These are phyloP conservation scores for Vitellaria paradoxa DNA, from an alignment of 179 eudicot genomes.

Conservation along the genomic window DNA sequence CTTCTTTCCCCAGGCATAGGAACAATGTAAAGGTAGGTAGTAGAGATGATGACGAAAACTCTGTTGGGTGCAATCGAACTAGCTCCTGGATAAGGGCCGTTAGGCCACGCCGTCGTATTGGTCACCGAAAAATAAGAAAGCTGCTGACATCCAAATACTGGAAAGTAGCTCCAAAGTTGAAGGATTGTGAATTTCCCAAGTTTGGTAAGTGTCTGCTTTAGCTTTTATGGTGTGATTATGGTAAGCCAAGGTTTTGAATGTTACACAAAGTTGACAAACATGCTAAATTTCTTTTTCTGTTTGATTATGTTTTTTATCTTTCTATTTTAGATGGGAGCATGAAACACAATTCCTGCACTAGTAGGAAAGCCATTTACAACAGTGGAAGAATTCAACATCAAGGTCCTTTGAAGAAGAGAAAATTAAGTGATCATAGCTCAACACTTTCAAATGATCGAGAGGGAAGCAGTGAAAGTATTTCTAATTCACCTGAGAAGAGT, in stretches of 20 bases:
- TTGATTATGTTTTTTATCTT: not conserved
- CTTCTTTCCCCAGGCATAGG: conserved; percentile 42
- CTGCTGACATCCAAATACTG: conserved; percentile 69
- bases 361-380: conserved; percentile 47
- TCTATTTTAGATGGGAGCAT: conserved; percentile 44
- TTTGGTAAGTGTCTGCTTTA: conserved; percentile 45
- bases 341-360: conserved; percentile 36
- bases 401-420: conserved; percentile 70
- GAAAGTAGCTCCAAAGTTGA: conserved; percentile 76
- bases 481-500: conserved; percentile 66
- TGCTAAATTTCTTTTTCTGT: not conserved
- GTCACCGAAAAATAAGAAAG: conserved; percentile 55
- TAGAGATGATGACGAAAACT: conserved; percentile 95
- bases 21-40: conserved; percentile 51
- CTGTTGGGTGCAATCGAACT: conserved; percentile 47
- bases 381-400: conserved; percentile 51
- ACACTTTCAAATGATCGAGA: conserved; percentile 56
- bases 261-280: not conserved
- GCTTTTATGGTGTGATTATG: conserved; percentile 1
- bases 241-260: not conserved
- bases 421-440: conserved; percentile 46
- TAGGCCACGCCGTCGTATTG: conserved; percentile 40
- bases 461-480: conserved; percentile 73
- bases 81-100: conserved; percentile 50
- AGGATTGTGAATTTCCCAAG: conserved; percentile 51